Evolutionary conservation across 805 yeast species (phyloP).

Genomic region (Yarrowia deformans): DNA sequence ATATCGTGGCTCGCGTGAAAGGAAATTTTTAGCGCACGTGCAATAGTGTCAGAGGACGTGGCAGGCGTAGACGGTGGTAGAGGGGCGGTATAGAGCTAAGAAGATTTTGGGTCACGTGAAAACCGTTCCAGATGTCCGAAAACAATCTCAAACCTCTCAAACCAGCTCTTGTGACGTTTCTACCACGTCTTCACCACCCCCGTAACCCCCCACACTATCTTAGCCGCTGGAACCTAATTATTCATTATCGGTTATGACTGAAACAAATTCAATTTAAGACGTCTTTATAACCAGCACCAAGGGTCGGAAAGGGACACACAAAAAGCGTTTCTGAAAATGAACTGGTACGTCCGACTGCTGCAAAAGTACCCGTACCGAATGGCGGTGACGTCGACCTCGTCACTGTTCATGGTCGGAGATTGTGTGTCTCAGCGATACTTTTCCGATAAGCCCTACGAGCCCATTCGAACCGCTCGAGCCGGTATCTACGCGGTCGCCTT

Average conservation of each 20-base stretch:
- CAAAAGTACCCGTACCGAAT: conserved; percentile 36
- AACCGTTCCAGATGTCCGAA: neutral
- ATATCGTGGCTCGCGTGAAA: conserved; percentile 16
- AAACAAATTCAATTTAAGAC: neutral
- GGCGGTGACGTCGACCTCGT: conserved; percentile 33
- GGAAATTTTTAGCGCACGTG: conserved; percentile 34
- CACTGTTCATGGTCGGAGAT: conserved; percentile 36
- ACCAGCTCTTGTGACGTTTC: neutral
- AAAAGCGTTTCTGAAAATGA: neutral
- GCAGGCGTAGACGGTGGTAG: neutral
- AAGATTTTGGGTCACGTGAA: too few relatives aligned
- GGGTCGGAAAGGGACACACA: neutral
- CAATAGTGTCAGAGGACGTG: conserved; percentile 1
- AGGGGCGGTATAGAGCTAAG: too few relatives aligned
- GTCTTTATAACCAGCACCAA: neutral
- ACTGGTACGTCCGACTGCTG: conserved; percentile 38
- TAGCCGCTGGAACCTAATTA: conserved; percentile 32
- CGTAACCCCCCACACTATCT: conserved; percentile 3
- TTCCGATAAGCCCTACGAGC: conserved; percentile 54
- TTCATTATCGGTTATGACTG: conserved; percentile 15
- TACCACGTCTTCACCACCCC: too few relatives aligned
- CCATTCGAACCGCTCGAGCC: conserved; percentile 66
- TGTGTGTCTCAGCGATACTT: conserved; percentile 24
- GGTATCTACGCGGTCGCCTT: conserved; percentile 75
- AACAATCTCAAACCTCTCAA: neutral